Conservation (phyloP, 2,329 filamentous ascomycete genomes). For the Myriosclerotinia curreyana region DNA sequence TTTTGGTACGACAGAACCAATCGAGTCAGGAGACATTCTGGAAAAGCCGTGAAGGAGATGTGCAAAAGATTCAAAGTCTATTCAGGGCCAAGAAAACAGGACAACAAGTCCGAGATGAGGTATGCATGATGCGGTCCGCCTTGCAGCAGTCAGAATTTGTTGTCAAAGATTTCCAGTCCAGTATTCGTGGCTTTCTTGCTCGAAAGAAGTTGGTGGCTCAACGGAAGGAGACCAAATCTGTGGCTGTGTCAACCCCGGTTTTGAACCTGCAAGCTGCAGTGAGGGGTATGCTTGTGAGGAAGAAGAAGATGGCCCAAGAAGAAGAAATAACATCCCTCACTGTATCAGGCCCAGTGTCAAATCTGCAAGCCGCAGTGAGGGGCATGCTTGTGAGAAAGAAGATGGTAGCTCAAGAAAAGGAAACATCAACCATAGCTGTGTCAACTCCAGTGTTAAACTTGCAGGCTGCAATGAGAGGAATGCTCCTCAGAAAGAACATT, state of each 20-base stretch:
- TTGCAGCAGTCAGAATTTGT: conserved; percentile 61
- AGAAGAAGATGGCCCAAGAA: background rate
- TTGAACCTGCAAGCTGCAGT: conserved; percentile 44
- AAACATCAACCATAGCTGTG: conserved; percentile 37
- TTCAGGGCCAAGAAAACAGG: conserved; percentile 63
- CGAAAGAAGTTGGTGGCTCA: conserved; percentile 56
- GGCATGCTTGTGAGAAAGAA: conserved; percentile 9
- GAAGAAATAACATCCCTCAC: conserved; percentile 28
- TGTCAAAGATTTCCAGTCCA: conserved; percentile 62
- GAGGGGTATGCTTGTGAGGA: conserved; percentile 49
- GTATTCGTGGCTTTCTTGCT: conserved; percentile 64
- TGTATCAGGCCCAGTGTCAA: conserved; percentile 51
- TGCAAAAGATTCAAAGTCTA: conserved; percentile 79
- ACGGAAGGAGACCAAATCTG: conserved; percentile 39
- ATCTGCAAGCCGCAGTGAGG: conserved; percentile 41
- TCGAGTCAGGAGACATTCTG: conserved; percentile 63
- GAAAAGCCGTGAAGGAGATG: conserved; percentile 66
- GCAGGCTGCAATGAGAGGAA: conserved; percentile 23
- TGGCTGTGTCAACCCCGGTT: conserved; percentile 51
- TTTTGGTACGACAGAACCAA: conserved; percentile 65
- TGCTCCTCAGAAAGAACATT: conserved; percentile 54
- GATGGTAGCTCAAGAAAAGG: conserved; percentile 6
- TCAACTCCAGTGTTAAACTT: conserved; percentile 54
- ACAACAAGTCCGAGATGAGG: conserved; percentile 47
- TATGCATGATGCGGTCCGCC: conserved; percentile 55